Conservation (phyloP, 2,329 filamentous ascomycete genomes). For the Trichoderma simmonsii region DNA sequence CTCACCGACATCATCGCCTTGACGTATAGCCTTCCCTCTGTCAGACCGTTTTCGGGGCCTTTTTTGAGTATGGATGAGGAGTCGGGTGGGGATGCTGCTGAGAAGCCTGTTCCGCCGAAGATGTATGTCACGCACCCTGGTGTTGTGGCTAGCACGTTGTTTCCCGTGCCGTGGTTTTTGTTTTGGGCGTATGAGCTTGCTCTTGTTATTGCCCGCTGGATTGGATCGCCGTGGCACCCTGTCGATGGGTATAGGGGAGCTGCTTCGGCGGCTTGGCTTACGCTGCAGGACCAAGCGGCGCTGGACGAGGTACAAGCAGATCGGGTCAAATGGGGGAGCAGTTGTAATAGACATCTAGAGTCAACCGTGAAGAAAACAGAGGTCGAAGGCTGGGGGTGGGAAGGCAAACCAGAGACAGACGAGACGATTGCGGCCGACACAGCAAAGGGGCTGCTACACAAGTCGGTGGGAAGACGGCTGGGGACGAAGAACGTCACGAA, state of each 20-base stretch:
- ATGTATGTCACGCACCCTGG: constrained; percentile 85
- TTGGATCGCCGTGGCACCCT: constrained; percentile 87
- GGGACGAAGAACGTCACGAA: constrained; percentile 57
- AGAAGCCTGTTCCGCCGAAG: constrained; percentile 45
- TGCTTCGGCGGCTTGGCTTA: constrained; percentile 72
- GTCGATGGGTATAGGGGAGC: constrained; percentile 75
- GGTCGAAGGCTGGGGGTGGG: constrained; percentile 80
- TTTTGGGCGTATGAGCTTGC: constrained; percentile 64
- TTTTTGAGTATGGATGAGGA: constrained; percentile 48
- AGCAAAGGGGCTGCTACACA: constrained; percentile 46
- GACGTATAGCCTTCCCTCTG: constrained; percentile 65
- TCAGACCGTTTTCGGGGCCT: constrained; percentile 51
- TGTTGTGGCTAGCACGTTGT: constrained; percentile 76
- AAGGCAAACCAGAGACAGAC: constrained; percentile 53
- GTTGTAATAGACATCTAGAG: constrained; percentile 56
- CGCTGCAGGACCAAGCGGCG: constrained; percentile 62
- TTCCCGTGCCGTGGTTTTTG: constrained; percentile 69
- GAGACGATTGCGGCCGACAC: constrained; percentile 41
- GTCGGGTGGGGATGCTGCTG: constrained; percentile 17
- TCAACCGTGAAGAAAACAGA: constrained; percentile 72
- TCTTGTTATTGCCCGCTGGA: constrained; percentile 69
- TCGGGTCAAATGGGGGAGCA: constrained; percentile 79
- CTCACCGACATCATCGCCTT: constrained; percentile 81
- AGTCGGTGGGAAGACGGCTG: constrained; percentile 56
- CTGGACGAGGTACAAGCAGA: constrained; percentile 56